Base-by-base conservation (phyloP, 176 grass and related monocot genomes). In the Microstegium vimineum region DNA sequence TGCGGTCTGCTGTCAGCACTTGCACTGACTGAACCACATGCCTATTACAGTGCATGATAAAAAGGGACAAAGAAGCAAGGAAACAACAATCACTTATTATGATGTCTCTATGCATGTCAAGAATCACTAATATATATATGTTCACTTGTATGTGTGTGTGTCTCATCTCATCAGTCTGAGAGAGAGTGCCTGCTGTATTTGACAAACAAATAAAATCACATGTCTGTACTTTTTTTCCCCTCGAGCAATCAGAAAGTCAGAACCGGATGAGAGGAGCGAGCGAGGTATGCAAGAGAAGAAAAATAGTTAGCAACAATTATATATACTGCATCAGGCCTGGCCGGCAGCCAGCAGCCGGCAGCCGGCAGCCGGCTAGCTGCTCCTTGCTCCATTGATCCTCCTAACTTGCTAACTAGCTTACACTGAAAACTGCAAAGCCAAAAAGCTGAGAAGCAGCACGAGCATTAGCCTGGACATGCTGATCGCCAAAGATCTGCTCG, bases 361-460 rank as follows among this genome's bases (percentile, higher is more conserved):
- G n/a, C 6, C 18, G 18, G 49, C 46, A 18, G 45, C 16, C 16
- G 5, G 46, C 46, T 49, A 49, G 46, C 46, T 47, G 15, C 45
- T 47, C 15, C 46, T 17, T 49, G 46, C 46, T 49, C 17, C 0
- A 16, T 46, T 14, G 17, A 51, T 51, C 47, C 14, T 20, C 17
- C 47, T 14, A 45, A 13, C 42, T 20, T 20, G 47, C 47, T 14
- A 45, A 13, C 42, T 20, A 51, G 47, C 49, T 52, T 52, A 8
- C 51, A 54, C 51, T 54, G 51, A 54, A 54, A 54, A 54, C 51
- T n/a, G 51, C 51, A 54, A 52, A 7, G 49, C 49, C 49, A 52
- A 52, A 51, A 52, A 8, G 49, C 49, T 52, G 31, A 27, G 81
- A 56, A 94, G 74, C 27, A 89, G 62, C 75, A 74, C 59, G 82